These are phyloP conservation scores for Polytrichum commune DNA, from an alignment of 225 moss, liverwort and hornwort species.

Conservation along the genomic window DNA sequence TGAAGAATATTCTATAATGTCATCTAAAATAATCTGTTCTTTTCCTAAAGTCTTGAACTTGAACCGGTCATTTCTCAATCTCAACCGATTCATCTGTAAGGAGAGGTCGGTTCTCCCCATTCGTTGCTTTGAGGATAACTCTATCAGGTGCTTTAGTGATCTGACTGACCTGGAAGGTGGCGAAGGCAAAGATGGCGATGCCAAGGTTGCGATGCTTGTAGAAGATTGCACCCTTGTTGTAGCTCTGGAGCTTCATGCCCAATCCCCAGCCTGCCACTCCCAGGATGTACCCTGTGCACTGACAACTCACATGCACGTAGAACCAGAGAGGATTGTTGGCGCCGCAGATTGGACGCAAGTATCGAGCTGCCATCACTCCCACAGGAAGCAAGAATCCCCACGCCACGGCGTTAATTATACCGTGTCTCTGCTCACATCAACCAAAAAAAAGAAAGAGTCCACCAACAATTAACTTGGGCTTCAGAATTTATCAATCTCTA, in stretches of 20 bases:
- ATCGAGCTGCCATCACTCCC: constrained; percentile 76
- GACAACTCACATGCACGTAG: constrained; percentile 68
- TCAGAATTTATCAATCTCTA: too few relatives aligned
- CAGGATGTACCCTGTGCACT: constrained; percentile 57
- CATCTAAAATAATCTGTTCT: too few relatives aligned
- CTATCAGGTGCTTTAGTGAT: too few relatives aligned
- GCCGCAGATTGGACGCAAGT: constrained; percentile 60
- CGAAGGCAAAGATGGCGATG: constrained; percentile 60
- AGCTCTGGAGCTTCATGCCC: constrained; percentile 47
- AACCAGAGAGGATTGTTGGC: constrained; percentile 62
- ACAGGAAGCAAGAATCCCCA: constrained; percentile 84
- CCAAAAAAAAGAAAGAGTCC: not conserved
- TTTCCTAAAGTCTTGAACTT: too few relatives aligned
- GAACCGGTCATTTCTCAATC: too few relatives aligned
- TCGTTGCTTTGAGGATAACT: too few relatives aligned
- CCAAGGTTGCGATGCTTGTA: constrained; percentile 64
- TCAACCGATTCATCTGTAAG: too few relatives aligned
- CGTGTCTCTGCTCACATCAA: constrained; percentile 49
- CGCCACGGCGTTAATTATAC: constrained; percentile 54
- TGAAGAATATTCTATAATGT: too few relatives aligned
- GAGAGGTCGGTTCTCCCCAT: too few relatives aligned
- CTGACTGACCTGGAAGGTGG: constrained; percentile 53
- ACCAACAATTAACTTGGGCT: not conserved
- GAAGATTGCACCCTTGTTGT: constrained; percentile 13
- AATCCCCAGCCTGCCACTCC: constrained; percentile 67